Percentiles rank a stretch among this genome's conserved stretches.
Conservation (phyloP, 2,329 filamentous ascomycete species). For the Canariomyces notabilis region DNA sequence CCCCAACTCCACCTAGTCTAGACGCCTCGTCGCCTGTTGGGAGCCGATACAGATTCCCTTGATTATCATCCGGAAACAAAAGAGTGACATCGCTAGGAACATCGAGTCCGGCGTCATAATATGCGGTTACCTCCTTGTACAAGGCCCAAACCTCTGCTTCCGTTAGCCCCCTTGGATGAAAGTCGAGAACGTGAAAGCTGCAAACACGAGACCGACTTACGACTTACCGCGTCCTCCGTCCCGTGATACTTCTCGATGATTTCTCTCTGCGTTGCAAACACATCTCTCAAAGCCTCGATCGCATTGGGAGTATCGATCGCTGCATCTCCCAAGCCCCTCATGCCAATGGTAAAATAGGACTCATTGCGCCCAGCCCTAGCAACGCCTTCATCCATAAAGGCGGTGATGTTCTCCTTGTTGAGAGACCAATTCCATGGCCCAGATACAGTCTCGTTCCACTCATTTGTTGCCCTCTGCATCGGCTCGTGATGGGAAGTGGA, state of each 20-base stretch:
- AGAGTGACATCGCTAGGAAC: slow-evolving; percentile 59
- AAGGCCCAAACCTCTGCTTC: slow-evolving; percentile 60
- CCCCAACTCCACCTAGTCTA: slow-evolving; percentile 52
- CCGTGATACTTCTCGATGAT: slow-evolving; percentile 47
- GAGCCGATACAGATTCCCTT: slow-evolving; percentile 53
- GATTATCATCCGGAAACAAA: slow-evolving; percentile 60
- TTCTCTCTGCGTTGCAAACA: slow-evolving; percentile 44
- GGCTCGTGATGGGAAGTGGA: slow-evolving; percentile 62
- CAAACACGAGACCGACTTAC: too few species aligned
- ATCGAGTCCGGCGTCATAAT: slow-evolving; percentile 55
- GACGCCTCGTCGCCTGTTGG: slow-evolving; percentile 48
- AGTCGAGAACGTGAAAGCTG: too few species aligned
- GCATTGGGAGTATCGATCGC: slow-evolving; percentile 47
- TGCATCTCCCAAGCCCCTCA: slow-evolving; percentile 57
- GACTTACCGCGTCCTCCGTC: slow-evolving; percentile 11
- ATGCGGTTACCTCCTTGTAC: slow-evolving; percentile 61
- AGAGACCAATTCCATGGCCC: slow-evolving; percentile 54
- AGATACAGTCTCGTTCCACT: slow-evolving; percentile 33
- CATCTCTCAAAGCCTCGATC: slow-evolving; percentile 46
- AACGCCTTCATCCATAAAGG: slow-evolving; percentile 54
- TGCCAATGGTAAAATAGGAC: slow-evolving; percentile 53
- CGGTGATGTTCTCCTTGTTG: slow-evolving; percentile 49
- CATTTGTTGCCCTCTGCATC: slow-evolving; percentile 55
- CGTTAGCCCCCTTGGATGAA: too few species aligned
- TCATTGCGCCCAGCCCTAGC: slow-evolving; percentile 51